phyloP scores from a whole-genome alignment of 208 protist species.

The Leptomonas pyrrhocoris region DNA sequence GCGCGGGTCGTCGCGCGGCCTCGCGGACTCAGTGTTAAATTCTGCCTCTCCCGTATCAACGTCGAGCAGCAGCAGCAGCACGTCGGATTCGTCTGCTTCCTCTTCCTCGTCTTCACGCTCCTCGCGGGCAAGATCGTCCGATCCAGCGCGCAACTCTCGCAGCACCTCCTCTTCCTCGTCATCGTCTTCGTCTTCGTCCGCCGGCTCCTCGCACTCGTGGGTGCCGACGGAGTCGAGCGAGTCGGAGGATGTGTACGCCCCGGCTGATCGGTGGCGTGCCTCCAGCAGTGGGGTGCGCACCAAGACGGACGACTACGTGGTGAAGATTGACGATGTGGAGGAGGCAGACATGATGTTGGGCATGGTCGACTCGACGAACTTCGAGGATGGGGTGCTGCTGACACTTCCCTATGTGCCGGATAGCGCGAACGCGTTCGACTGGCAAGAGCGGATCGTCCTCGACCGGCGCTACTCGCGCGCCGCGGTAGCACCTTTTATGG shows the following conservation, averaged over 20 bases:
- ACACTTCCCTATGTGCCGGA: conserved; percentile 86
- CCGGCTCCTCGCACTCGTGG: conserved; percentile 28
- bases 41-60: conserved; percentile 11
- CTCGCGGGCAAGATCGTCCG: conserved; percentile 13
- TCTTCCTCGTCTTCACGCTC: conserved; percentile 11
- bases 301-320: conserved; percentile 62
- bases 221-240: conserved; percentile 35
- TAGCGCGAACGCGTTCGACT: conserved; percentile 59
- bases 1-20: neutral
- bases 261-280: conserved; percentile 31
- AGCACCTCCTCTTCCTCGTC: conserved; percentile 1
- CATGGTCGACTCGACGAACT: conserved; percentile 54
- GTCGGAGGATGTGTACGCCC: conserved; percentile 35
- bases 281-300: conserved; percentile 27
- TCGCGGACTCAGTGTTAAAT: neutral
- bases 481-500: neutral
- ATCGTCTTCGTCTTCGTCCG: no score
- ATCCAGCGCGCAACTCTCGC: neutral
- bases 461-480: conserved; percentile 65
- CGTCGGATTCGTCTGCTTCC: conserved; percentile 1
- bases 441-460: conserved; percentile 73
- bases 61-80: conserved; percentile 7
- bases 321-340: conserved; percentile 90
- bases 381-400: conserved; percentile 77
- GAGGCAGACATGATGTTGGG: conserved; percentile 89